Percentiles rank a stretch among this genome's conserved stretches.
Evolutionary conservation across 2,329 filamentous ascomycete species (phyloP).

Genomic region (Apiospora koreana): DNA sequence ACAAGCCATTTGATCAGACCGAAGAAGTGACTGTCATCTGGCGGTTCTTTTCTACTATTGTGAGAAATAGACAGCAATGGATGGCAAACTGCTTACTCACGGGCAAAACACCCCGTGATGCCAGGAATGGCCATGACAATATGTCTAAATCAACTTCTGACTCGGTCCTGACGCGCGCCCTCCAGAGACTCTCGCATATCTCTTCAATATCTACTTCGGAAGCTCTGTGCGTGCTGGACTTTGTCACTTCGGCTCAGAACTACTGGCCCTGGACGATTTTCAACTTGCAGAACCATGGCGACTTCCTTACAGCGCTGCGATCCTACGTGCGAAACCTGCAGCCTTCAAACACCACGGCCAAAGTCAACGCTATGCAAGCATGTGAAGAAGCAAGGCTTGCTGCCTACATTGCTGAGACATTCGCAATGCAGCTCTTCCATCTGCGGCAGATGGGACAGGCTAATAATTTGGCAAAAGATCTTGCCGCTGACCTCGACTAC

Average conservation of each 20-base stretch:
- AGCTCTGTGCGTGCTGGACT: constrained; percentile 77
- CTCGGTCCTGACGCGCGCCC: constrained; percentile 73
- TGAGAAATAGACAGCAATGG: constrained; percentile 92
- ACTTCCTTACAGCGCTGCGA: constrained; percentile 72
- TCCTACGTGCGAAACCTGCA: constrained; percentile 65
- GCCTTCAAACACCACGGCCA: constrained; percentile 52
- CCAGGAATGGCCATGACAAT: constrained; percentile 59
- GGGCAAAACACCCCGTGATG: constrained; percentile 79
- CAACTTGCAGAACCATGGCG: constrained; percentile 70
- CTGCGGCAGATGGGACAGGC: constrained; percentile 74
- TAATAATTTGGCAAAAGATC: constrained; percentile 64
- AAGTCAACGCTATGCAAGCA: constrained; percentile 56
- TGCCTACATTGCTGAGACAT: constrained; percentile 81
- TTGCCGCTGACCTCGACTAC: constrained; percentile 77
- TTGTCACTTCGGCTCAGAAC: constrained; percentile 85
- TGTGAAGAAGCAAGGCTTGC: constrained; percentile 71
- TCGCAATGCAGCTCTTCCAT: constrained; percentile 89
- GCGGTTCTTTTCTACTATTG: constrained; percentile 82
- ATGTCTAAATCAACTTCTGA: constrained; percentile 50
- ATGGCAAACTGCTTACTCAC: constrained; percentile 92
- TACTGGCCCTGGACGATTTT: constrained; percentile 95
- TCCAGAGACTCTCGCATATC: constrained; percentile 69
- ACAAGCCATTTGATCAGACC: constrained; percentile 70
- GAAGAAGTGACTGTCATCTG: constrained; percentile 71
- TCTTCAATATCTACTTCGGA: constrained; percentile 64